Evolutionary conservation across 2,329 filamentous ascomycete genomes (phyloP).

Genomic region (Plenodomus lindquistii): DNA sequence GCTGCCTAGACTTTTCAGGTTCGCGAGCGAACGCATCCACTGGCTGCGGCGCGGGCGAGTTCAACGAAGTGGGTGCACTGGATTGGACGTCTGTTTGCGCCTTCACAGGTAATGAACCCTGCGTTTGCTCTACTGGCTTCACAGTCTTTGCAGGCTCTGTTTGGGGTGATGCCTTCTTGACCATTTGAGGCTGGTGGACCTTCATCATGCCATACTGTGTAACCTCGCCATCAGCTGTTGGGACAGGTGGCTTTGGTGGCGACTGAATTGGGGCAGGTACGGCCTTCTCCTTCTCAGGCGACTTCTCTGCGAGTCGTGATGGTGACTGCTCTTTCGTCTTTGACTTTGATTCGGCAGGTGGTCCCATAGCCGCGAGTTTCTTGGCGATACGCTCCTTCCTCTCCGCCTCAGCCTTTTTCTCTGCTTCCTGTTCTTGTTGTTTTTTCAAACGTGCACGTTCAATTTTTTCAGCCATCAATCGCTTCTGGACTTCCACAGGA

Average conservation of each 20-base stretch:
- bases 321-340: conserved; percentile 46
- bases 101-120: conserved; percentile 25
- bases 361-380: conserved; percentile 72
- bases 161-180: conserved; percentile 39
- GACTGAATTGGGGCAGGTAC: conserved; percentile 40
- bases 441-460: conserved; percentile 71
- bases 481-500: conserved; percentile 66
- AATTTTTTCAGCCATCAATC: conserved; percentile 70
- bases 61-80: conserved; percentile 19
- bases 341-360: conserved; percentile 47
- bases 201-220: conserved; percentile 67
- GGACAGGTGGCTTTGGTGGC: conserved; percentile 63
- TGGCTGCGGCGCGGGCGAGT: conserved; percentile 20
- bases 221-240: conserved; percentile 59
- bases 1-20: conserved; percentile 16
- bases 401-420: conserved; percentile 73
- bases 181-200: conserved; percentile 60
- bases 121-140: conserved; percentile 12
- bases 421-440: conserved; percentile 58
- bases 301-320: conserved; percentile 36
- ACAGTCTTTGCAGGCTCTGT: conserved; percentile 17
- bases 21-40: conserved; percentile 27
- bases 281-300: conserved; percentile 52
- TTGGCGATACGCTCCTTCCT: conserved; percentile 70
- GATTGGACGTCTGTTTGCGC: conserved; percentile 22